Evolutionary conservation across 164 flowering plant species (phyloP), one percentile per base, ranked within the genome.

Genomic region (Buxus sempervirens): DNA sequence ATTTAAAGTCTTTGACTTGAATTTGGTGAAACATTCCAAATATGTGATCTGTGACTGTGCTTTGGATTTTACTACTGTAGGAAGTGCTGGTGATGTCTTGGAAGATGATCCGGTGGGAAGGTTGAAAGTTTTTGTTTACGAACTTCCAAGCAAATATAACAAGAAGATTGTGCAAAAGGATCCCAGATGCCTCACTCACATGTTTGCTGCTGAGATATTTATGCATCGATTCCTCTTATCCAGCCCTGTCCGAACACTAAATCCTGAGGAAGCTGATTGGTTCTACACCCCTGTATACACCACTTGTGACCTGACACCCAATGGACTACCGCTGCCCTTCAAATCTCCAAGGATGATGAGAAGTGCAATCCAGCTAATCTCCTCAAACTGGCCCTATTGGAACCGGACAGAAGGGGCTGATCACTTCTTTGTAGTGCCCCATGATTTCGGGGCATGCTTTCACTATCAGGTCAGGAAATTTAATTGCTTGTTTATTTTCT

Each of bases 41-140:
- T 21, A 28, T 59, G 16, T 19, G 55, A 58, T 27, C 21, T n/a
- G 19, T 58, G 48, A 55, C 20, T 14, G 54, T 70, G 73, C 48
- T 63, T 64, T 65, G 28, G 49, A 18, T 78, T 73, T 59, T 5
- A 32, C 25, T 27, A 64, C 41, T 79, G 73, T 51, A 93, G 98
- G 98, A 62, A 94, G 97, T 78, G 98, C 98, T 75, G 97, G 98
- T 70, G 98, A 94, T 87, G 98, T 94, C 60, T 80, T 94, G 85
- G 98, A 94, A 72, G 98, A 94, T 75, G 84, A 91, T 78, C 98
- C 97, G 0, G 92, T 94, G 42, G 98, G 97, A 70, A 86, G 96
- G 79, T 73, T 94, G 76, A 94, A 94, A 78, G 98, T 94, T 60
- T 94, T 86, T 81, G 96, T 94, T 38, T 94, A 94, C 80, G 97